These are phyloP conservation scores for Pseudogymnoascus sp. DNA, from an alignment of 2,329 filamentous ascomycete genomes.

Conservation along the genomic window DNA sequence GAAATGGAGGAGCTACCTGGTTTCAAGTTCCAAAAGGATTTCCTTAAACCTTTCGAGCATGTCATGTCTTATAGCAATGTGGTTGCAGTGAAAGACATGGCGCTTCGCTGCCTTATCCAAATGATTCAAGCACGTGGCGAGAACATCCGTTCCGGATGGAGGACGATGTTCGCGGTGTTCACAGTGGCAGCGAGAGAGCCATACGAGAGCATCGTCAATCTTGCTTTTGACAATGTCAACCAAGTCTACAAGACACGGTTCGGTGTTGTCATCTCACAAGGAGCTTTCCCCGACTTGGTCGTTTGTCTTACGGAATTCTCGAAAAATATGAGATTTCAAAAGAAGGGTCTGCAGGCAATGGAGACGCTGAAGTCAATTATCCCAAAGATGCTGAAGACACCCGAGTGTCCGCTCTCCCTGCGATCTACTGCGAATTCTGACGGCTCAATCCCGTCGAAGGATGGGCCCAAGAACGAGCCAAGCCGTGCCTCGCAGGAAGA, in stretches of 20 bases:
- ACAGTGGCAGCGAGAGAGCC: slow-evolving; percentile 89
- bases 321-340: slow-evolving; percentile 97
- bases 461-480: slow-evolving; percentile 47
- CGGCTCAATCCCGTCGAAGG: slow-evolving; percentile 25
- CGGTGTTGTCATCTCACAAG: slow-evolving; percentile 90
- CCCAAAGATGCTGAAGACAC: slow-evolving; percentile 88
- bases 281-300: slow-evolving; percentile 90
- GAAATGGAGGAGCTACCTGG: slow-evolving; percentile 95
- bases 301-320: slow-evolving; percentile 97
- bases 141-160: slow-evolving; percentile 96
- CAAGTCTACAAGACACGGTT: slow-evolving; percentile 95
- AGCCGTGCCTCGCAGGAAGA: slow-evolving; percentile 86
- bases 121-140: slow-evolving; percentile 98
- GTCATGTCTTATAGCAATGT: slow-evolving; percentile 90
- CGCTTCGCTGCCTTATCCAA: slow-evolving; percentile 88
- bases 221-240: slow-evolving; percentile 93
- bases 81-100: slow-evolving; percentile 94
- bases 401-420: slow-evolving; percentile 83
- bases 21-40: slow-evolving; percentile 99
- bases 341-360: slow-evolving; percentile 93
- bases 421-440: slow-evolving; percentile 37
- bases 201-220: slow-evolving; percentile 90
- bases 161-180: slow-evolving; percentile 99
- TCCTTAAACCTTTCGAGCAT: slow-evolving; percentile 95
- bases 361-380: slow-evolving; percentile 91